A percentile compares a stretch with the other conserved stretches of the same genome.
phyloP scores from a whole-genome alignment of 2,329 filamentous ascomycete genomes.

The Sarocladium oryzae region DNA sequence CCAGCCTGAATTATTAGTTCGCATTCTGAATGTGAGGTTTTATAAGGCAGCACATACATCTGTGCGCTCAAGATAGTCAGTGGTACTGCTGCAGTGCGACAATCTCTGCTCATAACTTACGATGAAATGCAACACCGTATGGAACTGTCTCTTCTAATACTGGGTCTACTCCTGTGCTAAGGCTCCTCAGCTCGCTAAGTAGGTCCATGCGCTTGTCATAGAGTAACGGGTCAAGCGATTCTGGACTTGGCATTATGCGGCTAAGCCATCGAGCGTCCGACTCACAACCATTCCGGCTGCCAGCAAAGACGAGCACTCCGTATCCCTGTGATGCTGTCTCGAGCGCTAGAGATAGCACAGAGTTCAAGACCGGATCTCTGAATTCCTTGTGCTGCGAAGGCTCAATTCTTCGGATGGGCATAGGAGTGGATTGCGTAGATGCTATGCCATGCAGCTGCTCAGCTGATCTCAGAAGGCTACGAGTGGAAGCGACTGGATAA shows the following conservation, averaged over 20 bases:
- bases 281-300: conserved; percentile 62
- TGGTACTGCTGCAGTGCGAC: not conserved
- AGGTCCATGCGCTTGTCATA: conserved; percentile 56
- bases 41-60: conserved; percentile 11
- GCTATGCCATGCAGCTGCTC: conserved; percentile 20
- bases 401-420: conserved; percentile 42
- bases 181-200: conserved; percentile 57
- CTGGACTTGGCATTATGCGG: conserved; percentile 51
- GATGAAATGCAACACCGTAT: conserved; percentile 68
- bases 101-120: conserved; percentile 30
- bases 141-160: conserved; percentile 58
- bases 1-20: conserved; percentile 37
- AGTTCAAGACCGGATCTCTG: conserved; percentile 58
- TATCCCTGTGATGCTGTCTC: conserved; percentile 64
- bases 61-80: not conserved
- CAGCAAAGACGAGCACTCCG: conserved; percentile 68
- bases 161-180: conserved; percentile 60
- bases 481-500: conserved; percentile 52
- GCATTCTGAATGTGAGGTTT: not conserved
- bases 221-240: conserved; percentile 39
- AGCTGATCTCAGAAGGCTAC: conserved; percentile 50
- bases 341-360: conserved; percentile 61
- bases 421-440: conserved; percentile 29
- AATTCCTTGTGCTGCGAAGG: conserved; percentile 55
- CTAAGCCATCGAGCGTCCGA: conserved; percentile 62